Evolutionary conservation across 495 filamentous ascomycete genomes (phyloP).

Genomic region (Penicillium paxilli): DNA sequence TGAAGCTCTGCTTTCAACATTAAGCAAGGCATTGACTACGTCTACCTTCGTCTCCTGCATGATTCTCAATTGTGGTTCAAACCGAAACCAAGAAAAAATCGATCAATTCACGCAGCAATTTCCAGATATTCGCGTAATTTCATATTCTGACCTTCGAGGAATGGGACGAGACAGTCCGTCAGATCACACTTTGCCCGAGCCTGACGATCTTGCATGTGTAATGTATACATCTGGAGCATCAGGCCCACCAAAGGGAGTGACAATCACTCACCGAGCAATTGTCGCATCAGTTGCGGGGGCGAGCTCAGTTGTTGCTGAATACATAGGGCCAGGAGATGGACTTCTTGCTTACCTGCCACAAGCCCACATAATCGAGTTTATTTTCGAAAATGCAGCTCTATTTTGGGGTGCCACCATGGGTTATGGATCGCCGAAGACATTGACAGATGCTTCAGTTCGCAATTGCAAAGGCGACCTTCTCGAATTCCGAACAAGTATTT

Average conservation of each 20-base stretch:
- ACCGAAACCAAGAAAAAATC: too few species aligned
- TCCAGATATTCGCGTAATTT: constrained; percentile 68
- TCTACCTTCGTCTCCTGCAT: too few species aligned
- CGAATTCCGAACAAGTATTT: constrained; percentile 86
- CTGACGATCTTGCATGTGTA: constrained; percentile 93
- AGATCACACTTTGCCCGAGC: constrained; percentile 75
- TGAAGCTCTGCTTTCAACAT: constrained; percentile 85
- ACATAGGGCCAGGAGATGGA: constrained; percentile 81
- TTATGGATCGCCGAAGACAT: constrained; percentile 90
- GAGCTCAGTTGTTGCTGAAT: constrained; percentile 77
- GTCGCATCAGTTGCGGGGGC: constrained; percentile 89
- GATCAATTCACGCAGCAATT: too few species aligned
- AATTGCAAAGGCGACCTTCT: constrained; percentile 96
- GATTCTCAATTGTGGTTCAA: too few species aligned
- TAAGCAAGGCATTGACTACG: constrained; percentile 70
- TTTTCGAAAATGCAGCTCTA: constrained; percentile 90
- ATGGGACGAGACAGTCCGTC: constrained; percentile 75
- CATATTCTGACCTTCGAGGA: constrained; percentile 84
- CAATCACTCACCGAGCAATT: constrained; percentile 87
- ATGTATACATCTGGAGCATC: constrained; percentile 99
- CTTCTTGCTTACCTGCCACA: constrained; percentile 91
- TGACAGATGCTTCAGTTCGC: constrained; percentile 85
- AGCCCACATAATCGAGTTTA: constrained; percentile 95
- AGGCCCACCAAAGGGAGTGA: constrained; percentile 92
- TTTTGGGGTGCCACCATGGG: constrained; percentile 98